Base-by-base conservation (phyloP, 2,329 filamentous ascomycete species). In the Triangularia setosa region DNA sequence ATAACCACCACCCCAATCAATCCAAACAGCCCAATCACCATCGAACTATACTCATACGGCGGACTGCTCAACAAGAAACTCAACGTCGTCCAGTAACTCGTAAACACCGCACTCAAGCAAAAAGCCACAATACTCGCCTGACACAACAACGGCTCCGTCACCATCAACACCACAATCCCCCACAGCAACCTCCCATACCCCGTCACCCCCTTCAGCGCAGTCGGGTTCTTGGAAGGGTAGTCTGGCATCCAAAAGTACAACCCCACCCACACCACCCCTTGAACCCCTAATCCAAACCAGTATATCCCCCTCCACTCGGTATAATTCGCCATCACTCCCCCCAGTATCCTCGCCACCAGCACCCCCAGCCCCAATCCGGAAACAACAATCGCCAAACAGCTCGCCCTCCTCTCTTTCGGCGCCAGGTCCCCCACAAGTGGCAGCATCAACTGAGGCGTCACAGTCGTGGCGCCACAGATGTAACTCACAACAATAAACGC, bases 351-450 rank as follows among this genome's bases (percentile, higher is more conserved):
- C 0, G 91, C 92, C 61, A 93, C 79, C 1, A 96, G 81, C 67
- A 95, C 86, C 16, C 91, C 91, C 1, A 93, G 83, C 53, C 92
- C 84, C 1, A 94, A 79, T 1, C 91, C 91, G 0, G 89, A 91
- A 1, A 90, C 87, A 7, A 93, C 88, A 64, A 94, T 86, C 5
- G 89, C 88, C 4, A 94, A 80, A 12, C 89, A 86, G 25, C 87
- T 84, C 0, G 90, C 90, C 12, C 90, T 86, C 27, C 88, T 84
- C 52, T 87, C 78, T 0, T 85, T 80, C 0, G 91, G 90, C 0
- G 91, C 90, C 18, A 94, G 86, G 71, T 94, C 90, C 1, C 90
- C 90, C 0, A 93, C 90, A 0, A 95, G 80, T 0, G 91, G 91
- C 16, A 95, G 86, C 90, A 95, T 92, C 62, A 90, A 78, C 75